Conservation (phyloP, 202 grass and related monocot genomes). For the Saccharum hybrid region DNA sequence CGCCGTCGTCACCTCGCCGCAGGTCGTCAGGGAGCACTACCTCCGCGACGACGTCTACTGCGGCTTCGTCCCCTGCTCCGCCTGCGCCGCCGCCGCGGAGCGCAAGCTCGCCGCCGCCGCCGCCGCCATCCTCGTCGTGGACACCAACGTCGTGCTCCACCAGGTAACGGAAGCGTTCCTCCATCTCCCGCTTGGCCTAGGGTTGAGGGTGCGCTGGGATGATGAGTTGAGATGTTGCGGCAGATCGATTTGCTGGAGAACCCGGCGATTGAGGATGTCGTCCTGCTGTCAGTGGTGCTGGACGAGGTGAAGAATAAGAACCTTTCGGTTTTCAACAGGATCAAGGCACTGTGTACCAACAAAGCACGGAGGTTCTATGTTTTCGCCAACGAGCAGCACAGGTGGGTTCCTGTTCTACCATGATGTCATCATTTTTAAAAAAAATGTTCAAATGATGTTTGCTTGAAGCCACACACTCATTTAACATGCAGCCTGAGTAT, state of each 20-base stretch:
- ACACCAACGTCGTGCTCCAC: slow-evolving; percentile 95
- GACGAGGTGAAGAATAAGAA: slow-evolving; percentile 98
- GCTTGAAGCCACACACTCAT: neutral
- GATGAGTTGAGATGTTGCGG: slow-evolving; percentile 3
- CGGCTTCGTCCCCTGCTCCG: slow-evolving; percentile 64
- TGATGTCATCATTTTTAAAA: neutral
- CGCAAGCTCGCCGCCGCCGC: slow-evolving; percentile 57
- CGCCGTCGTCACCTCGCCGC: neutral
- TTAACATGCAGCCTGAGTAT: neutral
- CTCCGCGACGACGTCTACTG: slow-evolving; percentile 91
- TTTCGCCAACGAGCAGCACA: slow-evolving; percentile 92
- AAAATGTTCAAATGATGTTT: neutral
- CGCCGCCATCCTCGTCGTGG: slow-evolving; percentile 77
- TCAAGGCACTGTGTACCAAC: slow-evolving; percentile 91
- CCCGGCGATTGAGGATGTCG: slow-evolving; percentile 79
- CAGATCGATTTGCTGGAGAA: slow-evolving; percentile 98
- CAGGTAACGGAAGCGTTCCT: slow-evolving; percentile 48
- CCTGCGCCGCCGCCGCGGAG: slow-evolving; percentile 58
- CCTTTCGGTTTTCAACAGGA: slow-evolving; percentile 80
- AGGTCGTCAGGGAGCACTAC: slow-evolving; percentile 99
- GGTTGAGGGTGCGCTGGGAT: neutral
- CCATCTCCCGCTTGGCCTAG: neutral
- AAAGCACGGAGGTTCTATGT: slow-evolving; percentile 81
- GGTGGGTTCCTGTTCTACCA: slow-evolving; percentile 41
- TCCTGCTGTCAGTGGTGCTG: slow-evolving; percentile 86